A percentile compares a stretch with the other conserved stretches of the same genome.
Conservation (phyloP, 306 rosid genomes). For the Cucurbita argyrosperma region DNA sequence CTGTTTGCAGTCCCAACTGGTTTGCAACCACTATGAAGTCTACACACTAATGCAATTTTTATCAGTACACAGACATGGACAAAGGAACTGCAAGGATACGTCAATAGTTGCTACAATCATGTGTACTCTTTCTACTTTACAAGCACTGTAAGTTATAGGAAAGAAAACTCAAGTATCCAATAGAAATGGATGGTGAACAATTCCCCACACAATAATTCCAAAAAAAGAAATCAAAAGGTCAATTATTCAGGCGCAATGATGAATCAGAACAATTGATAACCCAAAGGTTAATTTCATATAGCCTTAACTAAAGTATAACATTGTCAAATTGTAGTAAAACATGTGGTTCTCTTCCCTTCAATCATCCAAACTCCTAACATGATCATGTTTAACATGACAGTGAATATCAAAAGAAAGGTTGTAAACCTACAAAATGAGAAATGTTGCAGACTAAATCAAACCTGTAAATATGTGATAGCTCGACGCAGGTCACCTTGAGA, state of each 20-base stretch:
- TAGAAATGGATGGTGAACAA: not conserved
- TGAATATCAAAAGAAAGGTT: not conserved
- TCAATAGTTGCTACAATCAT: not conserved
- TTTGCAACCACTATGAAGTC: no score
- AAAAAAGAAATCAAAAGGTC: not conserved
- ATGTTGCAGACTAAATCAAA: constrained; percentile 9
- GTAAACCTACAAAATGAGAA: not conserved
- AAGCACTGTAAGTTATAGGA: not conserved
- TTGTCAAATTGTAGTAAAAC: not conserved
- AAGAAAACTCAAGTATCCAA: not conserved
- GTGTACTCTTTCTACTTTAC: not conserved
- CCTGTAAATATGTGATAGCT: constrained; percentile 93
- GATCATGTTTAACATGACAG: not conserved
- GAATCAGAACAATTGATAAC: not conserved
- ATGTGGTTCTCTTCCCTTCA: not conserved
- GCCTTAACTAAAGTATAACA: not conserved
- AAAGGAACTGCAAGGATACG: not conserved
- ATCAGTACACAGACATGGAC: not conserved
- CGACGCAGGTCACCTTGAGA: constrained; percentile 98
- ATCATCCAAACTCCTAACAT: not conserved
- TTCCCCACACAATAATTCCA: not conserved
- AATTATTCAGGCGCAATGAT: not conserved
- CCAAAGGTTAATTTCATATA: not conserved
- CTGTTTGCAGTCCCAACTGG: not conserved
- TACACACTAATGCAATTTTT: no score